Evolutionary conservation across 129 eudicot genomes (phyloP), one percentile per base, ranked within the genome.

Genomic region (Centaurea solstitialis): DNA sequence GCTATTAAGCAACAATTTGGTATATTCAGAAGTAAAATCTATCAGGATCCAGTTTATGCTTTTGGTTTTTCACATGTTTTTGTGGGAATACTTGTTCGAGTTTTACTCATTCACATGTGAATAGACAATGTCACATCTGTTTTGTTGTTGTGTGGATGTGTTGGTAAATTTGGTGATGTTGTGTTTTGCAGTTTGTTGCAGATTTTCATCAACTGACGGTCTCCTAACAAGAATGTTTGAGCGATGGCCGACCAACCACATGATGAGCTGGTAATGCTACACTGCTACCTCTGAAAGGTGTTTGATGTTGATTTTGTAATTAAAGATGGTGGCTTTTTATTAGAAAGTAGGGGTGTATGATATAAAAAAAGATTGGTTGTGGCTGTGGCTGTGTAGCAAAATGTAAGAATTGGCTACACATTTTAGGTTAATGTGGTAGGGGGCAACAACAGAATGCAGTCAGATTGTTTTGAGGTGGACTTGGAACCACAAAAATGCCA

Each of bases 271-370:
- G 80, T 61, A 76, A 76, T 20, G 28, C 13, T 64, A 7, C 28
- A 7, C 28, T 64, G 68, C 68, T 12, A 68, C 26, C 71, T 76
- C 37, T 37, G 66, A 50, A 66, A 17, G 65, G 81, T 69, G 66
- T 68, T 45, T 79, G 37, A 47, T 78, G 82, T 78, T 68, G 75
- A 30, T 79, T 68, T 68, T 79, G 75, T 79, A 69, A 69, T 69
- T 79, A 79, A 47, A 69, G 69, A 47, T 30, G 68, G 50, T 69
- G 33, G 17, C 59, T 71, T 41, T n/a, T 78, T 43, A 68, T 68
- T 69, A 79, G 82, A 35, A 50, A 50, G 70, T 78, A 68, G 82
- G 82, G 70, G 76, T 79, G 76, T 79, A 79, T 79, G 76, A 78
- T 78, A 79, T 79, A 79, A 57, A 57, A 70, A 57, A 70, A 57